Percentiles rank a stretch among this genome's conserved stretches.
These are phyloP conservation scores for Pythium brachiatum DNA, from an alignment of 352 stramenopile species.

Conservation along the genomic window DNA sequence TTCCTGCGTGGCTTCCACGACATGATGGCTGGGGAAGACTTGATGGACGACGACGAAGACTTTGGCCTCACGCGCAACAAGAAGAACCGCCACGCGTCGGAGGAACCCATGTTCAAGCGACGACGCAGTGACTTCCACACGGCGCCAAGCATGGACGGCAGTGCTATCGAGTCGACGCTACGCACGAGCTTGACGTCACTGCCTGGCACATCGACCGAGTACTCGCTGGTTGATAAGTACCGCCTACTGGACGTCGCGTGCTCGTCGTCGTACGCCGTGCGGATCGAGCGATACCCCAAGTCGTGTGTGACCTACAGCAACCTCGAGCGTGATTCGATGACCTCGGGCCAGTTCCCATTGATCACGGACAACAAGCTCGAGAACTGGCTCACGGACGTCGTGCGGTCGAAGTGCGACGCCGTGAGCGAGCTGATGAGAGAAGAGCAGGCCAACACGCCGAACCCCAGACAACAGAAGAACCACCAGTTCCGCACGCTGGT, in stretches of 20 bases:
- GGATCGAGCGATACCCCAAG: constrained; percentile 81
- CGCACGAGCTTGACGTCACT: constrained; percentile 59
- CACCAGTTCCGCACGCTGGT: constrained; percentile 68
- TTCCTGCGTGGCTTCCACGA: constrained; percentile 77
- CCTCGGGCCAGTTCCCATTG: constrained; percentile 37
- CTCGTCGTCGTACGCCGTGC: constrained; percentile 69
- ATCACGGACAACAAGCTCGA: constrained; percentile 77
- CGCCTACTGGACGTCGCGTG: constrained; percentile 64
- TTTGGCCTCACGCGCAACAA: constrained; percentile 11
- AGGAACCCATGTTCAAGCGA: constrained; percentile 72
- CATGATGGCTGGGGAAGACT: constrained; percentile 69
- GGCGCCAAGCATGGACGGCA: constrained; percentile 34
- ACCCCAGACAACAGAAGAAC: constrained; percentile 67
- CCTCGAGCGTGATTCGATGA: constrained; percentile 41
- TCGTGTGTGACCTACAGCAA: constrained; percentile 66
- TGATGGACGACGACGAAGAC: constrained; percentile 39
- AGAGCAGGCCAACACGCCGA: constrained; percentile 41
- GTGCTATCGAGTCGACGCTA: constrained; percentile 39
- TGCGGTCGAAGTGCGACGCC: constrained; percentile 48
- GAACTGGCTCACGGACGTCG: constrained; percentile 63
- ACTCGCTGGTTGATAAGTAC: constrained; percentile 68
- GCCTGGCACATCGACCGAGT: constrained; percentile 45
- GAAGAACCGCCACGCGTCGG: constrained; percentile 27
- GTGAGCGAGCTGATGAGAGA: constrained; percentile 50
- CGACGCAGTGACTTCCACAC: constrained; percentile 35